These are phyloP conservation scores for Erodium moschatum DNA, from an alignment of 441 rosid species.

Conservation along the genomic window DNA sequence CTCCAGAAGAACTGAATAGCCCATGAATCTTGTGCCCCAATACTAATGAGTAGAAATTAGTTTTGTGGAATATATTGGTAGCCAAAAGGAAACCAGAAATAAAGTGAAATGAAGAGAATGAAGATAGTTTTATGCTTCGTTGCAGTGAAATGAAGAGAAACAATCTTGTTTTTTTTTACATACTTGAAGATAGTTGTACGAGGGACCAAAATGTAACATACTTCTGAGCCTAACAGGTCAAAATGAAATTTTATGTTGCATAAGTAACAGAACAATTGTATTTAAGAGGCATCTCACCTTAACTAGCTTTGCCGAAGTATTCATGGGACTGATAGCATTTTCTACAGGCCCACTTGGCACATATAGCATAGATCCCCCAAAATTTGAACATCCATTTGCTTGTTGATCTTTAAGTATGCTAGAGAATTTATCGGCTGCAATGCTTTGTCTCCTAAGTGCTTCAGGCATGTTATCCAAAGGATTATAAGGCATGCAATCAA, in stretches of 20 bases:
- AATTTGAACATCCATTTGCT: slow-evolving; percentile 37
- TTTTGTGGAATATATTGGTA: background rate
- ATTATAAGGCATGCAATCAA: slow-evolving; percentile 94
- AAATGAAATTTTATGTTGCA: background rate
- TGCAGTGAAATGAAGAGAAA: background rate
- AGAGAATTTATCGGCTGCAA: slow-evolving; percentile 36
- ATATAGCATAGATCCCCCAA: slow-evolving; percentile 36
- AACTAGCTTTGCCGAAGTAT: slow-evolving; percentile 38
- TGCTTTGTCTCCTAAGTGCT: slow-evolving; percentile 53
- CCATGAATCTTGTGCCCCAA: background rate
- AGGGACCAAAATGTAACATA: slow-evolving; percentile 4
- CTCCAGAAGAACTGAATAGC: background rate
- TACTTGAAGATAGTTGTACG: background rate
- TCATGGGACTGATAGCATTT: slow-evolving; percentile 32
- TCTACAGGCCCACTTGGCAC: slow-evolving; percentile 41
- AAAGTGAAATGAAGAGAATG: background rate
- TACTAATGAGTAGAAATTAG: background rate
- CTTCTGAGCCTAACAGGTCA: background rate
- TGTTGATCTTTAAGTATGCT: slow-evolving; percentile 36
- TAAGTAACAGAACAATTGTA: background rate
- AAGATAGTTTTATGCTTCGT: background rate
- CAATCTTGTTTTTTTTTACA: background rate
- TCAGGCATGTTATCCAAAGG: slow-evolving; percentile 88
- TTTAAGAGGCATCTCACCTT: slow-evolving; percentile 24
- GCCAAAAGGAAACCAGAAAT: background rate